Evolutionary conservation across 106 monocot species (phyloP), one percentile per base, ranked within the genome.

Genomic region (Dioscorea zingiberensis): DNA sequence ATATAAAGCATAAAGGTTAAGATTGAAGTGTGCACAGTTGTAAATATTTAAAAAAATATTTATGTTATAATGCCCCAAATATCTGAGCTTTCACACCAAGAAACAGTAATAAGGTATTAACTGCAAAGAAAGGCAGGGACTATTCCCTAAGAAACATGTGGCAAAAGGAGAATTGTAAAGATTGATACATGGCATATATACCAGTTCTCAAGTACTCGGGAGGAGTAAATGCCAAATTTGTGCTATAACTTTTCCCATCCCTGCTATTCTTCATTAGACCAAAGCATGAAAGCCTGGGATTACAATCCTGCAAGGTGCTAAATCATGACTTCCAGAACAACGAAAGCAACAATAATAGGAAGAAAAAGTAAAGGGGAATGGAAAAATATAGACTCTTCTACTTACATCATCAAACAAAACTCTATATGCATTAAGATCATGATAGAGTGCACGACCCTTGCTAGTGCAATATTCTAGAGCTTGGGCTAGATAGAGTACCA

Each of bases 211-310:
- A 62, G 76, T 93, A 93, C 62, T 93, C 93, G 23, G 93, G 93
- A 55, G 93, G 93, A 0, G 93, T 89, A 62, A 93, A 93, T 63
- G 89, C 93, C 59, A 93, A 70, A 78, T 93, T 93, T 23, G 93
- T 93, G 67, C 93, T 93, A 61, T 93, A 93, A 56, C 93, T 93
- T 85, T 93, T 93, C 19, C 93, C 93, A 76, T 93, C 93, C 14
- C 85, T 71, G 63, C 93, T 93, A 74, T 89, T 93, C 71, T 93
- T 93, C 93, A 93, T 93, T 62, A 93, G 61, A 26, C 93, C 93
- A 76, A 89, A 93, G 51, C 93, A 83, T 54, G 93, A 93, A 74
- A 93, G 85, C 66, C 93, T 85, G 12, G 93, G 89, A 68, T 89
- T 83, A 59, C 85, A 89, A 59, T 85, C 93, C 93, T 93, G 77